Conservation (phyloP, 2,329 filamentous ascomycete genomes). For the Pezicula carpinea region DNA sequence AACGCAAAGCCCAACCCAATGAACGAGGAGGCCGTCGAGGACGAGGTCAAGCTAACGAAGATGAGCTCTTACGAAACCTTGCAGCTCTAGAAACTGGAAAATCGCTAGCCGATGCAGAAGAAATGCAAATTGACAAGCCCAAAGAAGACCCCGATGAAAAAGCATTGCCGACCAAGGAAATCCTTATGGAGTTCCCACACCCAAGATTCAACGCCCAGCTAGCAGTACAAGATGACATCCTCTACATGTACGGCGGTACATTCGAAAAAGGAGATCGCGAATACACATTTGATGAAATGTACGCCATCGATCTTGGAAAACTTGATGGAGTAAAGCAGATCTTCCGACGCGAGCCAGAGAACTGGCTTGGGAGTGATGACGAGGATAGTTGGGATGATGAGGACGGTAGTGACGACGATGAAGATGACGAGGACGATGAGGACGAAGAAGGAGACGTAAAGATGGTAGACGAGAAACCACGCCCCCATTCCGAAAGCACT, state of each 20-base stretch:
- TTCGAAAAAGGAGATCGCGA: constrained; percentile 94
- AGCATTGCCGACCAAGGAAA: constrained; percentile 53
- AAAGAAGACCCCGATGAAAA: constrained; percentile 50
- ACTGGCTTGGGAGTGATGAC: constrained; percentile 71
- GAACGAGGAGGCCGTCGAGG: constrained; percentile 59
- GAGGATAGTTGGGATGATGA: constrained; percentile 56
- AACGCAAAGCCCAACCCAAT: constrained; percentile 54
- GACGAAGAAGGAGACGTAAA: constrained; percentile 41
- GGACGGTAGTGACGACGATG: constrained; percentile 46
- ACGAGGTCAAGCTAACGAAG: constrained; percentile 85
- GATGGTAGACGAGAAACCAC: constrained; percentile 30
- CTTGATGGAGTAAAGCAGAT: constrained; percentile 91
- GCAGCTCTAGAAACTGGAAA: constrained; percentile 77
- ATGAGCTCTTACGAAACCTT: constrained; percentile 82
- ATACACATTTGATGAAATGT: constrained; percentile 93
- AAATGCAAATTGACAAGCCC: constrained; percentile 43
- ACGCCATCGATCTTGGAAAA: constrained; percentile 89
- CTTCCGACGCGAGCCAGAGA: constrained; percentile 77
- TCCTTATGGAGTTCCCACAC: constrained; percentile 81
- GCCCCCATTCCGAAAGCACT: constrained; percentile 36
- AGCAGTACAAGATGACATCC: constrained; percentile 83
- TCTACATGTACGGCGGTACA: constrained; percentile 94
- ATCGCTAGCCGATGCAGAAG: constrained; percentile 49
- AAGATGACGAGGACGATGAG: constrained; percentile 43
- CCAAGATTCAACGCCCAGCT: constrained; percentile 86